Percentiles rank a stretch among this genome's conserved stretches.
Conservation (phyloP, 73 alveolate genomes). For the Durusdinium trenchii region DNA sequence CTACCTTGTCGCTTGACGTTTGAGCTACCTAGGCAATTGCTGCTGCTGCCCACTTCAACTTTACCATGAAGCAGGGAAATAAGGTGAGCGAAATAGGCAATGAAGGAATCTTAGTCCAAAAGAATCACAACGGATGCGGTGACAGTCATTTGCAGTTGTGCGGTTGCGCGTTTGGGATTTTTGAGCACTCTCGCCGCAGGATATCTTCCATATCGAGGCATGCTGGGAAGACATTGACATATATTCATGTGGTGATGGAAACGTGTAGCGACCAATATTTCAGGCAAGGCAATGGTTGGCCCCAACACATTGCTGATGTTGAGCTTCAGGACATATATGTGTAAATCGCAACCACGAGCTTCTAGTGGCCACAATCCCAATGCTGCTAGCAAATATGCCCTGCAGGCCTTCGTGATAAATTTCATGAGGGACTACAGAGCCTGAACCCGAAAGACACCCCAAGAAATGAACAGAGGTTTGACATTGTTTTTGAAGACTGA, state of each 20-base stretch:
- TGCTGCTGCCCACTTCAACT: conserved; percentile 72
- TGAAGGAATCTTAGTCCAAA: background rate
- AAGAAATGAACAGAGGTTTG: too few species aligned
- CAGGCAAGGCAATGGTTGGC: too few species aligned
- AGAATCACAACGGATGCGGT: background rate
- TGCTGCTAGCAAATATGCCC: background rate
- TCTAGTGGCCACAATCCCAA: too few species aligned
- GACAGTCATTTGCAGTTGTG: background rate
- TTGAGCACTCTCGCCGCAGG: background rate
- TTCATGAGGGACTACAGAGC: conserved; percentile 58
- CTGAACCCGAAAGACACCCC: background rate
- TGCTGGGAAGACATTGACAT: background rate
- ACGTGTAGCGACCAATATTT: too few species aligned
- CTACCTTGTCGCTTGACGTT: background rate
- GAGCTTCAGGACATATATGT: too few species aligned
- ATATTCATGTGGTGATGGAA: too few species aligned
- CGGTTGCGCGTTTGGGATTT: background rate
- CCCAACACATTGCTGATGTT: too few species aligned
- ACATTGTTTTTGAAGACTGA: too few species aligned
- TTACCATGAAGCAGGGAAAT: conserved; percentile 83
- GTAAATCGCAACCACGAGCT: too few species aligned
- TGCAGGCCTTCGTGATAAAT: conserved; percentile 45
- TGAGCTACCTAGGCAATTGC: conserved; percentile 30
- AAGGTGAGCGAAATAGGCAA: background rate
- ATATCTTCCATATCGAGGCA: conserved; percentile 41